Percentiles rank a stretch among this genome's conserved stretches.
phyloP scores from a whole-genome alignment of 1,139 yeast genomes.

The Suzukiozyma palmioleophila region DNA sequence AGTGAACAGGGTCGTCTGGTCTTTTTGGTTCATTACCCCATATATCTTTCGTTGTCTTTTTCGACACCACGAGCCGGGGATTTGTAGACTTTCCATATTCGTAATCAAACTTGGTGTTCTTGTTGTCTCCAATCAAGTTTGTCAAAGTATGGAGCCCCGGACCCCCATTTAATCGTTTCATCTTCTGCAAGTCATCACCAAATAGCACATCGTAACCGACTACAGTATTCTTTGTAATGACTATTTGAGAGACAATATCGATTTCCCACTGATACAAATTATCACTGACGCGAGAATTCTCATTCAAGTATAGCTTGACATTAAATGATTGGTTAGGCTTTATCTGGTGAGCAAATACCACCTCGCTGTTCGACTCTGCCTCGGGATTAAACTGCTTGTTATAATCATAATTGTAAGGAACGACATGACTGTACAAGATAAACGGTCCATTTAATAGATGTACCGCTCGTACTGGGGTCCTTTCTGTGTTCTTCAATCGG shows the following conservation, averaged over 20 bases:
- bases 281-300: conserved; percentile 31
- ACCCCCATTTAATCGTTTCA: conserved; percentile 32
- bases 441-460: conserved; percentile 59
- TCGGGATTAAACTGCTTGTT: conserved; percentile 27
- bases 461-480: conserved; percentile 47
- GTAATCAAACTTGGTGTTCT: conserved; percentile 5
- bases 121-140: conserved; percentile 7
- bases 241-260: conserved; percentile 77
- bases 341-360: conserved; percentile 38
- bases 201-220: conserved; percentile 65
- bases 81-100: conserved; percentile 13
- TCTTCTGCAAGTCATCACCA: conserved; percentile 34
- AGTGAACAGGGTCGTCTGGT: conserved; percentile 53
- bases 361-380: conserved; percentile 22
- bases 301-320: conserved; percentile 41
- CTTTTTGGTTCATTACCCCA: conserved; percentile 55
- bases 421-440: conserved; percentile 53
- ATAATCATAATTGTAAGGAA: conserved; percentile 46
- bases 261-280: conserved; percentile 64
- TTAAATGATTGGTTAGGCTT: conserved; percentile 63
- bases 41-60: conserved; percentile 57
- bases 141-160: conserved; percentile 16
- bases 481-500: conserved; percentile 49
- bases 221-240: conserved; percentile 65
- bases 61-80: conserved; percentile 35